Percentiles rank a stretch among this genome's conserved stretches.
Conservation (phyloP, 2,329 filamentous ascomycete genomes). For the Bimuria novae-zelandiae region DNA sequence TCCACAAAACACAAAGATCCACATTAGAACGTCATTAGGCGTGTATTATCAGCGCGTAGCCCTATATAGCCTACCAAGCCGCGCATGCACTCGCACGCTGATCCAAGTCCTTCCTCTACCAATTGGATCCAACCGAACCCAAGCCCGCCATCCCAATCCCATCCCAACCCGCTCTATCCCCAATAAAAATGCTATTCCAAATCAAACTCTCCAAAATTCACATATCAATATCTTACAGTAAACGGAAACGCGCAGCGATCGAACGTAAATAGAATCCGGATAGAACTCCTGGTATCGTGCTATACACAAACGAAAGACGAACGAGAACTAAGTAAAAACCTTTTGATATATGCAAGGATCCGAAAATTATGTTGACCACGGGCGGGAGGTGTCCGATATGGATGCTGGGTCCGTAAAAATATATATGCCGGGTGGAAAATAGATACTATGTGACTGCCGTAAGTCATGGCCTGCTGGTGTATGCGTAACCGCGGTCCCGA, state of each 20-base stretch:
- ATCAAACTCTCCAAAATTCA: not conserved
- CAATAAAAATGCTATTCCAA: not conserved
- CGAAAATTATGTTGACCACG: not conserved
- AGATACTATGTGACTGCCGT: conserved; percentile 12
- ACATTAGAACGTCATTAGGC: conserved; percentile 1
- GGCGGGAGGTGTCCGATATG: conserved; percentile 2
- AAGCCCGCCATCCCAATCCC: not conserved
- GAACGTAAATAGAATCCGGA: not conserved
- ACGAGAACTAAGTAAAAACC: conserved; percentile 1
- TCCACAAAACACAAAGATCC: too few relatives aligned
- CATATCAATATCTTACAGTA: conserved; percentile 13
- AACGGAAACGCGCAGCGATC: conserved; percentile 6
- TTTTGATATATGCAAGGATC: conserved; percentile 13
- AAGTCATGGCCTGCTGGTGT: not conserved
- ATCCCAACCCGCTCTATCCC: not conserved
- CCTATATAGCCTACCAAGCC: conserved; percentile 1
- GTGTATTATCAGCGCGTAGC: conserved; percentile 7
- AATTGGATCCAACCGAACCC: not conserved
- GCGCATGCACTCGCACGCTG: not conserved
- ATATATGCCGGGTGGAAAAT: conserved; percentile 1
- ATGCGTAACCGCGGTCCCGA: not conserved
- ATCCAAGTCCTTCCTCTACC: not conserved
- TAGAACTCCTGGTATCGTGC: conserved; percentile 16
- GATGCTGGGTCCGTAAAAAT: conserved; percentile 1
- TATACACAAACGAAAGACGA: conserved; percentile 10